Evolutionary conservation across 345 rosid species (phyloP).

Genomic region (Clausena lansium): DNA sequence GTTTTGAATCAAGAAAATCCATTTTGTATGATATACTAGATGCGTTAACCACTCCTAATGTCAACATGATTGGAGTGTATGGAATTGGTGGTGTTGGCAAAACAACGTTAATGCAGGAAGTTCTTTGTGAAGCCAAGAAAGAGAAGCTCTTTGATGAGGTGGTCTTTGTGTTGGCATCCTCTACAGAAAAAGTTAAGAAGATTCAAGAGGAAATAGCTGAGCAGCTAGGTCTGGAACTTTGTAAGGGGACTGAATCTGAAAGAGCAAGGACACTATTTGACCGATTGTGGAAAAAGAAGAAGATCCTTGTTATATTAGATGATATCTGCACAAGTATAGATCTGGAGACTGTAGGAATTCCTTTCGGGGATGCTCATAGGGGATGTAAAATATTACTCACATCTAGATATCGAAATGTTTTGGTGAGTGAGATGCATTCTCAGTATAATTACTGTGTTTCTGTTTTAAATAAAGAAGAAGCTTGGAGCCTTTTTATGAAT

Average conservation of each 20-base stretch:
- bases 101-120: neutral
- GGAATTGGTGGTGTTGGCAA: neutral
- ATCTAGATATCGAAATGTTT: neutral
- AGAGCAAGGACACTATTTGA: neutral
- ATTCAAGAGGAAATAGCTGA: neutral
- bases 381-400: neutral
- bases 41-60: neutral
- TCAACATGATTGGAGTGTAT: neutral
- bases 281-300: neutral
- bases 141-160: neutral
- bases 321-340: neutral
- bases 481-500: constrained; percentile 25
- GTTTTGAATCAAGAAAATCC: neutral
- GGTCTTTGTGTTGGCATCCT: neutral
- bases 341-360: constrained; percentile 12
- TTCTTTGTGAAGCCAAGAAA: neutral
- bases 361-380: neutral
- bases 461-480: constrained; percentile 10
- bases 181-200: neutral
- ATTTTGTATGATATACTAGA: neutral
- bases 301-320: constrained; percentile 23
- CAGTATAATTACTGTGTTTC: neutral
- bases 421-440: neutral
- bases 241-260: neutral
- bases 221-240: neutral